These are phyloP conservation scores for Panaeolus cyanescens DNA, from an alignment of 768 basidiomycete genomes.

Conservation along the genomic window DNA sequence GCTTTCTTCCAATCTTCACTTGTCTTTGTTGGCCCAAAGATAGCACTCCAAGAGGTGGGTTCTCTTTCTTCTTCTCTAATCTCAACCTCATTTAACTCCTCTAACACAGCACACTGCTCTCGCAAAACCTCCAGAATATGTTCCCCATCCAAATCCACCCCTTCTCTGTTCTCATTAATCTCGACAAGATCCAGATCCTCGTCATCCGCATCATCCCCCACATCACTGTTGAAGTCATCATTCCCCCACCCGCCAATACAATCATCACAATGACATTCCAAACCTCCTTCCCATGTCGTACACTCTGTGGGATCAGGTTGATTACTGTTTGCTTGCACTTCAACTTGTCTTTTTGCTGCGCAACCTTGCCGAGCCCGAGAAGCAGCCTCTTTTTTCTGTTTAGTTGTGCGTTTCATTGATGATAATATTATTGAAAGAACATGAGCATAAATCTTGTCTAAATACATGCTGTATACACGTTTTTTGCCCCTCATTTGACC, in stretches of 20 bases:
- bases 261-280: not conserved
- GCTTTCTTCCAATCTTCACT: constrained; percentile 12
- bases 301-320: not conserved
- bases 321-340: not conserved
- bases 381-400: not conserved
- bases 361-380: not conserved
- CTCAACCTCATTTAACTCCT: not conserved
- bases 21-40: not conserved
- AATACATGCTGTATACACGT: not conserved
- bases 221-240: too few species aligned
- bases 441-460: not conserved
- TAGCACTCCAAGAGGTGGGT: not conserved
- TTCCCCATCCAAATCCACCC: not conserved
- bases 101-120: not conserved
- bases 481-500: not conserved
- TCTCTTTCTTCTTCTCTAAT: not conserved
- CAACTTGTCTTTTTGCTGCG: not conserved
- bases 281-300: not conserved
- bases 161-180: not conserved
- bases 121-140: not conserved
- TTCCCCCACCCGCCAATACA: not conserved
- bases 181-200: not conserved
- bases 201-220: not conserved
- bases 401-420: not conserved
- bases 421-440: not conserved